Evolutionary conservation across 1,284 basidiomycete species (phyloP), one percentile per base, ranked within the genome.

Genomic region (Irpex sp.): DNA sequence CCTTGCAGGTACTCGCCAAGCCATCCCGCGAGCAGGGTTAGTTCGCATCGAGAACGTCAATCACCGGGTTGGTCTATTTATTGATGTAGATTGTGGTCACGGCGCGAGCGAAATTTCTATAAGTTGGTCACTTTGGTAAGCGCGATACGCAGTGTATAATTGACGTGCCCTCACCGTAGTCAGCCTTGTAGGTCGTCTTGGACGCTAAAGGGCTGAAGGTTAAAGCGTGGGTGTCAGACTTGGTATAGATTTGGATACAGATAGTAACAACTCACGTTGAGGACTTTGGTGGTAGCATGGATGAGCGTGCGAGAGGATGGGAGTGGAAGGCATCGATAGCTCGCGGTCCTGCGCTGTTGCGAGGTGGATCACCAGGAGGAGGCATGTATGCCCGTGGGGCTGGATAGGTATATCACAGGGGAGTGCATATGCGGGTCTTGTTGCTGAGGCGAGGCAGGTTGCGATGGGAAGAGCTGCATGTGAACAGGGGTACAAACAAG

Each of bases 241-340:
- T 31, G 7, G 59, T 48, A 61, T 58, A 57, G 63, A 36, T 54
- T 31, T 9, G 65, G 61, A 56, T 58, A 64, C 59, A 74, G 69
- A 69, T 26, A 85, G 69, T 26, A 26, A 26, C 21, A 78, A 69
- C 90, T 68, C 81, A 93, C 91, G 76, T 79, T 93, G 91, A 64
- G 92, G 92, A 72, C 91, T 92, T 72, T 92, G 91, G 71, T 92
- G 89, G 71, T 93, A 92, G 75, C 91, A 92, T 73, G 89, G 85
- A 70, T 93, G 91, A 21, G 91, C 87, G 72, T 92, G 91, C 40
- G 88, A 81, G 5, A 90, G 92, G 66, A 93, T 91, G 3, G 92
- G 92, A 9, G 91, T 92, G 8, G 92, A 89, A 21, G 92, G 92
- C 88, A 93, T 92, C 26, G 91, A 92, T 36, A 88, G 89, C 21